A percentile compares a stretch with the other conserved stretches of the same genome.
These are phyloP conservation scores for Fusarium sp. DNA, from an alignment of 2,329 filamentous ascomycete species.

Conservation along the genomic window DNA sequence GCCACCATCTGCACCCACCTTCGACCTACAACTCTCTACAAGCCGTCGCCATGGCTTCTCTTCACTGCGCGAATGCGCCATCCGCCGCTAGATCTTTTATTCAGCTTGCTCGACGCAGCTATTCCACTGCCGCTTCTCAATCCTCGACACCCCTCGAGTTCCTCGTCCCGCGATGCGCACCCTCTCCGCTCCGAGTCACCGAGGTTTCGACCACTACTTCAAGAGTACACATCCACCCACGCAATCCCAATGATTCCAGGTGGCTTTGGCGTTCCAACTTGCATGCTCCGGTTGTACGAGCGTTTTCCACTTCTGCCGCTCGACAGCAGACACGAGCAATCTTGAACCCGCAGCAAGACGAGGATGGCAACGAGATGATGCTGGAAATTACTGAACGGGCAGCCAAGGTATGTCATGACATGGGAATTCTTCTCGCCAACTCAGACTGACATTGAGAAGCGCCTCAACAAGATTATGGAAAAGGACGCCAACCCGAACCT, in stretches of 20 bases:
- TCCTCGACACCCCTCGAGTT: conserved; percentile 52
- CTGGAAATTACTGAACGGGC: conserved; percentile 88
- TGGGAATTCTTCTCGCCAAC: neutral
- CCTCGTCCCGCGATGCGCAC: conserved; percentile 52
- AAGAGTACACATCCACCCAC: neutral
- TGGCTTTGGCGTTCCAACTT: conserved; percentile 7
- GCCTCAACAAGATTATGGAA: conserved; percentile 81
- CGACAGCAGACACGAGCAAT: conserved; percentile 61
- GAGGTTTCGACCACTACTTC: neutral
- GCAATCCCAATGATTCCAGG: neutral
- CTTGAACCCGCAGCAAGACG: conserved; percentile 81
- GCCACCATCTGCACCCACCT: conserved; percentile 10
- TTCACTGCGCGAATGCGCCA: conserved; percentile 55
- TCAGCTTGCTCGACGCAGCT: conserved; percentile 54
- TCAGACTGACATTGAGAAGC: conserved; percentile 55
- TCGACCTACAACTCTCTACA: conserved; percentile 11
- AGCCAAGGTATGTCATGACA: conserved; percentile 73
- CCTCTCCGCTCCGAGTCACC: conserved; percentile 15
- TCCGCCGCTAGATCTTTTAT: conserved; percentile 56
- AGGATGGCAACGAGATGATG: conserved; percentile 85
- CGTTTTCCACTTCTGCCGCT: conserved; percentile 54
- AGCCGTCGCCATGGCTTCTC: conserved; percentile 45
- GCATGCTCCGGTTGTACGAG: conserved; percentile 24
- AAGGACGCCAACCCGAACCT: conserved; percentile 81
- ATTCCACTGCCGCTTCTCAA: conserved; percentile 40